A percentile compares a stretch with the other conserved stretches of the same genome.
These are phyloP conservation scores for Tricharina praecox DNA, from an alignment of 495 filamentous ascomycete genomes.

Conservation along the genomic window DNA sequence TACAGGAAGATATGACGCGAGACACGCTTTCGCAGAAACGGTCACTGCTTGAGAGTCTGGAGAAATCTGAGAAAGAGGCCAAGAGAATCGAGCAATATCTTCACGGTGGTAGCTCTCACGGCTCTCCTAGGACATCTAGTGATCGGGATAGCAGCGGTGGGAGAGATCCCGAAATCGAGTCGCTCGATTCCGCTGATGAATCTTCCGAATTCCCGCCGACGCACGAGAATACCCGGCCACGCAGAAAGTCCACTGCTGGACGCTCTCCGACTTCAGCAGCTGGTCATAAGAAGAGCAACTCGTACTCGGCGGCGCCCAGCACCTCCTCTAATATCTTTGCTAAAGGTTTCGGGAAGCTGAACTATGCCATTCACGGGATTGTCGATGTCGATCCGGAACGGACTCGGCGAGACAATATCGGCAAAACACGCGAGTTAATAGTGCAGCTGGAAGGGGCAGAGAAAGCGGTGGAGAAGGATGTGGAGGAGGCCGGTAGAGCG, in stretches of 20 bases:
- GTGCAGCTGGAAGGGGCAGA: slow-evolving; percentile 74
- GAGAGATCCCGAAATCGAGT: slow-evolving; percentile 45
- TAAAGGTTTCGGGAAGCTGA: slow-evolving; percentile 87
- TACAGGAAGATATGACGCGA: slow-evolving; percentile 92
- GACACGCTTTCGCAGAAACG: slow-evolving; percentile 78
- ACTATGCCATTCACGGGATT: slow-evolving; percentile 86
- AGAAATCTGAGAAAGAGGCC: slow-evolving; percentile 78
- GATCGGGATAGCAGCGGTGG: slow-evolving; percentile 30
- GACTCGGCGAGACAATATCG: slow-evolving; percentile 80
- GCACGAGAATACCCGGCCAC: slow-evolving; percentile 49
- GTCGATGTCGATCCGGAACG: slow-evolving; percentile 90
- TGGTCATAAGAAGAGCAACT: slow-evolving; percentile 15
- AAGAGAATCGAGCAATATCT: slow-evolving; percentile 86
- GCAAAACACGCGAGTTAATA: slow-evolving; percentile 70
- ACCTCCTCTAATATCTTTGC: slow-evolving; percentile 14
- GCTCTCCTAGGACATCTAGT: slow-evolving; percentile 30
- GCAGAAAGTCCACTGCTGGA: slow-evolving; percentile 26
- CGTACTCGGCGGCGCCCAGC: slow-evolving; percentile 12
- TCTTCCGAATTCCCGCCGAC: slow-evolving; percentile 78
- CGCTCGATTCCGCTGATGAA: slow-evolving; percentile 74
- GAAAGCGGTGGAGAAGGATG: slow-evolving; percentile 69
- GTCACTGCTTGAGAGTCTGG: slow-evolving; percentile 59
- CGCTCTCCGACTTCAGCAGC: slow-evolving; percentile 26
- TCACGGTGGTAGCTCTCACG: slow-evolving; percentile 26
- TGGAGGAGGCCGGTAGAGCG: slow-evolving; percentile 72